Base-by-base conservation (phyloP, 2,329 filamentous ascomycete species). In the Tolypocladium nubicola region DNA sequence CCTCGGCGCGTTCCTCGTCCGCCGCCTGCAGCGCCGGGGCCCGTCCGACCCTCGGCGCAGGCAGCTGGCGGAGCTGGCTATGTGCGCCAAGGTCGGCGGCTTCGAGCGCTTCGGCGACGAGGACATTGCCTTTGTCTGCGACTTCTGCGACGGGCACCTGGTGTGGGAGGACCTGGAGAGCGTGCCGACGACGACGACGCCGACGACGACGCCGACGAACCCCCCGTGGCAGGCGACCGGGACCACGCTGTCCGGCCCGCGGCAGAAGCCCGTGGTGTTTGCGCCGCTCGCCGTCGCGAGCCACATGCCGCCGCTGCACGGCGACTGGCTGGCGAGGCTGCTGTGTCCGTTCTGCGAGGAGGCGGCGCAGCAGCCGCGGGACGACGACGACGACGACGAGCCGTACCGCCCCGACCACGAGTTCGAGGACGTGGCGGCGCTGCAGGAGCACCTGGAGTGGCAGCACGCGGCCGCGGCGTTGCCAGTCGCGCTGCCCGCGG, bases 121-220 rank as follows among this genome's bases (percentile, higher is more conserved):
- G 43, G 80, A 83, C 59, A 74, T 83, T 53, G 80, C 77, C 9
- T 84, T 84, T 63, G 73, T 82, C 9, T 85, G 82, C 70, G 80
- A 85, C 68, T 84, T 79, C 64, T 84, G 82, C 69, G 81, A 84
- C 64, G 82, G 82, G 2, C 80, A 81, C 64, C 70, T 84, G 30
- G 69, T 84, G 26, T 84, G 82, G 82, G 75, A 80, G 58, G 79
- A 85, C 64, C 63, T 84, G 38, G 73, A 76, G 61, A 71, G 69
- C 53, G 78, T 84, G 70, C 81, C 81, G 7, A 76, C 70, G 10
- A 55, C 59, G 21, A 64, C 66, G 39, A 66, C 23, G 23, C 23
- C 23, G 23, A 23, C 23, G 23, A 23, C 23, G 23, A 23, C 23
- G 23, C 67, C 67, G 33, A 65, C 66, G 39, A 66, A 65, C 41